Base-by-base conservation (phyloP, 768 basidiomycete genomes). In the Collybia sp. region DNA sequence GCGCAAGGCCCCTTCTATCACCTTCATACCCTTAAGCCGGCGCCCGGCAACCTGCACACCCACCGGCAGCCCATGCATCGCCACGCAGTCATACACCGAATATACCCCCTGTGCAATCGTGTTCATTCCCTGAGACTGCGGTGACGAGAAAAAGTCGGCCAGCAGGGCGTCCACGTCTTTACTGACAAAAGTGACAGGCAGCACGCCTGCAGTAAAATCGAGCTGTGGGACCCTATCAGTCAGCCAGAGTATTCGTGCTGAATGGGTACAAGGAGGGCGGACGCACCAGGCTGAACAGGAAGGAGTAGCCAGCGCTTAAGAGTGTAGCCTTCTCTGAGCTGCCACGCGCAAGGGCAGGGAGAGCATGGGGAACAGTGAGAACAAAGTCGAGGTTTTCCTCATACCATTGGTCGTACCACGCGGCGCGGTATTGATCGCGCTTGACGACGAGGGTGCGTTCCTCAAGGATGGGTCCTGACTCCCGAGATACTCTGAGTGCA, bases 1-100 rank as follows among this genome's bases (percentile, higher is more conserved):
- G 39, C 51, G 57, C 48, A 70, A 43, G 32, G 65, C 42, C 12
- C 30, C 42, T 40, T 77, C 64, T 36, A 83, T 64, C 11, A 80
- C 61, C 52, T 74, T 73, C 72, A 81, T 80, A 3, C 73, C 78
- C 50, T 75, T 72, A 20, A 80, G 67, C 32, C 77, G 60, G 35
- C 70, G 64, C 0, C 79, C 80, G 1, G 80, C 67, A 17, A 82
- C 64, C 50, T 83, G 79, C 3, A 81, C 73, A 3, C 78, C 76
- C 1, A 83, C 62, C 0, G 81, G 79, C 8, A 81, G 59, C 2
- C 79, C 79, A 34, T 72, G 62, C 75, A 80, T 79, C 36, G 66
- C 66, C 2, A 62, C 47, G 2, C 74, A 61, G 44, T 77, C 64
- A 42, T 82, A 83, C 18, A 70, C 60, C 12, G 58, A 51, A 51